Evolutionary conservation across 2,329 filamentous ascomycete species (phyloP), one percentile per base, ranked within the genome.

Genomic region (Sarocladium kiliense): DNA sequence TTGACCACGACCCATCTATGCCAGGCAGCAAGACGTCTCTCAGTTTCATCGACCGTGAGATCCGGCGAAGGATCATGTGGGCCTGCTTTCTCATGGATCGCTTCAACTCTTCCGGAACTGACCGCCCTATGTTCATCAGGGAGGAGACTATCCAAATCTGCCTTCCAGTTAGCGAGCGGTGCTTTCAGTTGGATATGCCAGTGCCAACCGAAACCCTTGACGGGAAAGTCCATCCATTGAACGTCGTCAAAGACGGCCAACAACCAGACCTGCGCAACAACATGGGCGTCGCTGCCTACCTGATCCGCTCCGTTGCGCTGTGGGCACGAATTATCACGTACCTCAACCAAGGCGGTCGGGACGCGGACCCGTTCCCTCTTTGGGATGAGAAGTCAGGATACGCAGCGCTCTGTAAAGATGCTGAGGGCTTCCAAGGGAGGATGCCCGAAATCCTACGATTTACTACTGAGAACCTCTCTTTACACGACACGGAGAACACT

Each of bases 51-150:
- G 94, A 97, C 68, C 87, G 91, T 26, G 94, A 99, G 68, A 97
- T 97, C 54, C 82, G 94, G 58, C 79, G 94, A 61, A 83, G 94
- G 56, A 94, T 91, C 2, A 97, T 99, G 93, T 99, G 94, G 94
- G 89, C 92, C 12, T 97, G 93, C 67, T 96, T 96, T 65, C 71
- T 97, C 56, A 97, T 97, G 92, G 94, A 99, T 68, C 85, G 93
- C 0, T 97, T 97, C 76, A 97, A 95, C 71, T 97, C 93, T 0
- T 97, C 92, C 1, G 93, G 94, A 2, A 95, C 91, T 2, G 92
- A 97, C 64, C 82, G 93, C 36, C 94, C 94, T 19, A 89, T 91
- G 54, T 96, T 97, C 62, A 87, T 96, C 55, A 87, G 89, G 61
- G 91, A 97, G 68, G 89, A 94, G 61, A 90, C 89, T 55, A 81